Base-by-base conservation (phyloP, 352 stramenopile genomes). In the Globisporangium megalacanthum region DNA sequence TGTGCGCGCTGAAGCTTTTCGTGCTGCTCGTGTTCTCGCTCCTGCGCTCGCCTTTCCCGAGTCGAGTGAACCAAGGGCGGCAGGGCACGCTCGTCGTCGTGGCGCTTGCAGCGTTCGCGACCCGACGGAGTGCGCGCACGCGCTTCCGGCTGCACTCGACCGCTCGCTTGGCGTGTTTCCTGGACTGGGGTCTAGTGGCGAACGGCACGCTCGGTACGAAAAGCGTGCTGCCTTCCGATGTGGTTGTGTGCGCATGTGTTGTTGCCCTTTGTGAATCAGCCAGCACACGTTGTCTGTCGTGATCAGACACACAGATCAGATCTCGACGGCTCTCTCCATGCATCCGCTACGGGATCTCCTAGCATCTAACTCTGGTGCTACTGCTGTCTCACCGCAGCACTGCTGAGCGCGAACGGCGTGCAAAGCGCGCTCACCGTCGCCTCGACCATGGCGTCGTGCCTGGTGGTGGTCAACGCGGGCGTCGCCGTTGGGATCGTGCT, bases 381-480 rank as follows among this genome's bases (percentile, higher is more conserved):
- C 35, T 39, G 35, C 6, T 39, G 35, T 13, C 41, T 10, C 41
- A 7, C 41, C 29, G 15, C 45, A 89, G 80, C 74, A 0, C 49
- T 86, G 6, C 46, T 90, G 25, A 86, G 69, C 46, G 65, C 79
- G 17, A 87, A 79, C 60, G 68, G 67, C 14, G 76, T 88, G 0
- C 68, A 70, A 7, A 90, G 77, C 37, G 77, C 77, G 10, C 66
- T 90, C 13, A 90, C 77, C 7, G 80, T 90, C 0, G 68, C 77
- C 19, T 86, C 80, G 5, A 70, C 75, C 4, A 69, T 87, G 58
- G 73, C 65, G 10, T 54, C 69, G 14, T 79, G 68, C 6, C 44
- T 90, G 13, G 61, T 48, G 2, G 79, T 79, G 39, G 31, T 87
- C n/a, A 86, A 90, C 58, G 35, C 60, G 6, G 58, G 46, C 10